Conservation (phyloP, 2,329 filamentous ascomycete genomes). For the Cytospora piceicola region DNA sequence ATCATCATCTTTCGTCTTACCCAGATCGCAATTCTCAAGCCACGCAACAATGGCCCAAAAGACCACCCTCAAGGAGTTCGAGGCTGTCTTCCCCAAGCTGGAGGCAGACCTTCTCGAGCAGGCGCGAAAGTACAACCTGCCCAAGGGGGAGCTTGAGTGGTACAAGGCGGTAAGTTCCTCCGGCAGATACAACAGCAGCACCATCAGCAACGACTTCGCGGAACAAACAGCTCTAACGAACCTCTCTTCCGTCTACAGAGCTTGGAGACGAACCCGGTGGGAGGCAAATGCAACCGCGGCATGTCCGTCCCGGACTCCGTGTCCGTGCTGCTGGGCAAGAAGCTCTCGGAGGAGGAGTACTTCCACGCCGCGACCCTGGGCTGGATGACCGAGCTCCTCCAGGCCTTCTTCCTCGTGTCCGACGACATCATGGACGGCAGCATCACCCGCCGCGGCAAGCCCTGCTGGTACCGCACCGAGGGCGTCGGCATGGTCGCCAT, state of each 20-base stretch:
- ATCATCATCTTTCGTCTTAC: neutral
- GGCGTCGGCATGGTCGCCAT: slow-evolving; percentile 95
- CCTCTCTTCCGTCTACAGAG: slow-evolving; percentile 55
- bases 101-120: slow-evolving; percentile 80
- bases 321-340: slow-evolving; percentile 72
- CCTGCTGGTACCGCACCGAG: slow-evolving; percentile 94
- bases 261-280: slow-evolving; percentile 82
- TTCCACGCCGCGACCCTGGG: slow-evolving; percentile 86
- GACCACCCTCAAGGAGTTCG: slow-evolving; percentile 83
- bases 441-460: slow-evolving; percentile 90
- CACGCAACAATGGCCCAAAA: slow-evolving; percentile 63
- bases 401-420: slow-evolving; percentile 97
- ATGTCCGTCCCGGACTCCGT: slow-evolving; percentile 96
- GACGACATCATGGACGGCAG: slow-evolving; percentile 99
- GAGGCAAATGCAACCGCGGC: slow-evolving; percentile 98
- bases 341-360: slow-evolving; percentile 81
- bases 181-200: slow-evolving; percentile 23
- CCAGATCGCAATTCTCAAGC: neutral
- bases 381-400: slow-evolving; percentile 97
- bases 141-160: slow-evolving; percentile 81
- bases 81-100: slow-evolving; percentile 85
- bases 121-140: slow-evolving; percentile 81
- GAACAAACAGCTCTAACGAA: slow-evolving; percentile 13
- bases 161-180: slow-evolving; percentile 70
- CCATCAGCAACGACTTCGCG: neutral